A percentile compares a stretch with the other conserved stretches of the same genome.
These are phyloP conservation scores for Colletotrichum destructivum DNA, from an alignment of 2,329 filamentous ascomycete species.

Conservation along the genomic window DNA sequence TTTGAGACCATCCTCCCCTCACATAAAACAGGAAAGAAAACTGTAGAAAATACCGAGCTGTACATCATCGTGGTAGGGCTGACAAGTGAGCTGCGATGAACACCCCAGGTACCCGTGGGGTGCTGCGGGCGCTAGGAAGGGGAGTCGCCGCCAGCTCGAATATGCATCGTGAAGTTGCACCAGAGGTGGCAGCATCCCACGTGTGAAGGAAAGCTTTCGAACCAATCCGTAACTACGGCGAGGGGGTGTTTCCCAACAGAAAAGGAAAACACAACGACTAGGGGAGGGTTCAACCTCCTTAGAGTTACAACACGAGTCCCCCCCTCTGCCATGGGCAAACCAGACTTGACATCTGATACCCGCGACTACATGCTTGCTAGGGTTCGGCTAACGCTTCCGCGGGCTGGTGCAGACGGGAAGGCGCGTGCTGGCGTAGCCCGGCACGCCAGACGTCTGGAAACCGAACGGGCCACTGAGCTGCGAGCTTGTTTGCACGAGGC, in stretches of 20 bases:
- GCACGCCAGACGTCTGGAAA: conserved; percentile 31
- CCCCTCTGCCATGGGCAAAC: not conserved
- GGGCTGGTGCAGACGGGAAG: conserved; percentile 29
- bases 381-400: conserved; percentile 36
- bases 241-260: conserved; percentile 7
- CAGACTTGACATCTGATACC: conserved; percentile 20
- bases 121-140: conserved; percentile 35
- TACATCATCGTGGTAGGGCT: conserved; percentile 42
- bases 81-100: conserved; percentile 38
- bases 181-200: conserved; percentile 19
- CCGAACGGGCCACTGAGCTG: conserved; percentile 37
- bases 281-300: conserved; percentile 3
- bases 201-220: conserved; percentile 29
- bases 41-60: conserved; percentile 30
- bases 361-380: conserved; percentile 25
- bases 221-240: conserved; percentile 18
- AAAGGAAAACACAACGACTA: not conserved
- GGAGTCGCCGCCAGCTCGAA: not conserved
- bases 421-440: conserved; percentile 16
- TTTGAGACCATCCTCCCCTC: not conserved
- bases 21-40: not conserved
- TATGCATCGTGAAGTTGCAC: conserved; percentile 38
- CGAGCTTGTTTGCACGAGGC: conserved; percentile 40
- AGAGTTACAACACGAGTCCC: not conserved
- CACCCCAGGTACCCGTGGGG: conserved; percentile 37